Evolutionary conservation across 1,139 yeast species (phyloP).

Genomic region (Yamadazyma diddensiae): DNA sequence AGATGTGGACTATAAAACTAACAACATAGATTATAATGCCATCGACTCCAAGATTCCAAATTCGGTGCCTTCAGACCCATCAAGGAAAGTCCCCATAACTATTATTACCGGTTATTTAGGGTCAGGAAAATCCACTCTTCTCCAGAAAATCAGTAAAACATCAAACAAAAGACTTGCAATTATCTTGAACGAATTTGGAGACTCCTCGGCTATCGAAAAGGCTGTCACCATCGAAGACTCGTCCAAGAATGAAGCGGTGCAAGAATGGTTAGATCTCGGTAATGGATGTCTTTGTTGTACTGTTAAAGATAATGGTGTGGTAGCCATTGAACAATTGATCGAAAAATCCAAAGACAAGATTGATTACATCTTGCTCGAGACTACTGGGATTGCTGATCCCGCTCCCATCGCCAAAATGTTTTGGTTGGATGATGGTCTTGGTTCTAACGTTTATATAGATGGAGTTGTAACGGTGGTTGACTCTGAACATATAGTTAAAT

Average conservation of each 20-base stretch:
- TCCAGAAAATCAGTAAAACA: slow-evolving; percentile 67
- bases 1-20: slow-evolving; percentile 6
- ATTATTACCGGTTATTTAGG: slow-evolving; percentile 94
- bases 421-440: slow-evolving; percentile 90
- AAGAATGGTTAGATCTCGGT: slow-evolving; percentile 95
- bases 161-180: slow-evolving; percentile 79
- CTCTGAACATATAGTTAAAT: slow-evolving; percentile 60
- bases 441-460: slow-evolving; percentile 82
- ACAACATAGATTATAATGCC: slow-evolving; percentile 13
- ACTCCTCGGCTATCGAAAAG: slow-evolving; percentile 84
- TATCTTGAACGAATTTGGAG: slow-evolving; percentile 87
- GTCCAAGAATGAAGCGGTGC: slow-evolving; percentile 51
- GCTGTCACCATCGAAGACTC: slow-evolving; percentile 73
- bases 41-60: slow-evolving; percentile 8
- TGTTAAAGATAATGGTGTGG: slow-evolving; percentile 89
- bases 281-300: slow-evolving; percentile 97
- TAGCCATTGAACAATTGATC: slow-evolving; percentile 87
- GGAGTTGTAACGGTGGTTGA: slow-evolving; percentile 94
- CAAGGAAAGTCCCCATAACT: slow-evolving; percentile 75
- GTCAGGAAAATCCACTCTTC: slow-evolving; percentile 86
- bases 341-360: slow-evolving; percentile 69
- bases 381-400: slow-evolving; percentile 98
- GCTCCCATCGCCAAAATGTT: slow-evolving; percentile 96
- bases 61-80: slow-evolving; percentile 11
- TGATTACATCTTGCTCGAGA: slow-evolving; percentile 86